Conservation (phyloP, 441 rosid species). For the Populus hybrid region DNA sequence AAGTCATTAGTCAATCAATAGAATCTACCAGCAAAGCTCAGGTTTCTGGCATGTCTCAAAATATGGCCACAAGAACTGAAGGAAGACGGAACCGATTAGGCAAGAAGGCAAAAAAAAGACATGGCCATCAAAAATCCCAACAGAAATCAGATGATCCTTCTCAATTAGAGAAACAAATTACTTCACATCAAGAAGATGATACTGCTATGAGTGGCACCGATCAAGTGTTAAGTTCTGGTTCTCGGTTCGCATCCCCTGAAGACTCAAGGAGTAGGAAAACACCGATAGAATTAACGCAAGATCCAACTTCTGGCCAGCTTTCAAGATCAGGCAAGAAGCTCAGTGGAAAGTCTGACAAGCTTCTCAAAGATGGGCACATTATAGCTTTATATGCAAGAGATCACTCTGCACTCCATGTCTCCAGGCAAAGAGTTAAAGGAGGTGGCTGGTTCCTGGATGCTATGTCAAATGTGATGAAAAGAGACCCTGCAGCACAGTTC, state of each 20-base stretch:
- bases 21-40: constrained; percentile 54
- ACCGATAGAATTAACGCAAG: constrained; percentile 60
- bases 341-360: constrained; percentile 48
- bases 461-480: constrained; percentile 79
- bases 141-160: constrained; percentile 61
- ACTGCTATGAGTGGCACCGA: constrained; percentile 87
- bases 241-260: constrained; percentile 79
- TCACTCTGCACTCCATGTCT: constrained; percentile 61
- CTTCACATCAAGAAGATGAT: constrained; percentile 74
- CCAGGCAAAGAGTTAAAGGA: constrained; percentile 92
- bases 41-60: constrained; percentile 49
- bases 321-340: constrained; percentile 52
- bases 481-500: constrained; percentile 98
- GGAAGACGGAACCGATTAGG: constrained; percentile 74
- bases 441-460: constrained; percentile 96
- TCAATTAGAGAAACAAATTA: constrained; percentile 60
- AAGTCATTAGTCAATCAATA: constrained; percentile 36
- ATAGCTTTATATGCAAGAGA: constrained; percentile 85
- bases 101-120: constrained; percentile 94
- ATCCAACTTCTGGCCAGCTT: constrained; percentile 45
- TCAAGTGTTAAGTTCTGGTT: constrained; percentile 73
- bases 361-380: constrained; percentile 85
- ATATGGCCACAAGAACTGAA: constrained; percentile 47
- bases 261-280: constrained; percentile 79
- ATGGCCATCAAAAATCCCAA: constrained; percentile 59